Base-by-base conservation (phyloP, 2,329 filamentous ascomycete genomes). In the Lasiodiplodia sp. region DNA sequence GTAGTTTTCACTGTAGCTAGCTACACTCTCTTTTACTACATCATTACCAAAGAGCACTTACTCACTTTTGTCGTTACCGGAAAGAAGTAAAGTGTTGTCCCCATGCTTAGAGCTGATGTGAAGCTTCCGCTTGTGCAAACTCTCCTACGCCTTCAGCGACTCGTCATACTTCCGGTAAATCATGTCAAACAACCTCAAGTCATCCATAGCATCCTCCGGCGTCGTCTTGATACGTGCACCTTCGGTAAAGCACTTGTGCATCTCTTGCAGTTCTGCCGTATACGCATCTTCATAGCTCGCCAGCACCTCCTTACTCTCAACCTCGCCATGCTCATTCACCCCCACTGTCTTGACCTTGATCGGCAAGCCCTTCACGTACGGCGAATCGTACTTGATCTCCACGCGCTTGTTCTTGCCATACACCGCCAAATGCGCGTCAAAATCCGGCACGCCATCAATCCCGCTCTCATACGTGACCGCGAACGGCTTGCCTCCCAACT, bases 381-480 rank as follows among this genome's bases (percentile, higher is more conserved):
- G 88, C 0, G 86, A 85, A 68, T 90, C 86, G 70, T 86, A 88
- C 44, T 84, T 73, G 12, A 90, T 79, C 1, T 78, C 81, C 0
- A 90, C 84, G 0, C 83, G 84, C 77, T 90, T 90, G 7, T 82
- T 78, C 18, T 79, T 74, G 0, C 83, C 83, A 70, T 87, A 90
- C 0, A 90, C 79, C 2, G 83, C 83, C 7, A 88, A 74, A 53
- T 84, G 80, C 0, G 86, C 84, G 66, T 88, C 86, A 62, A 88
- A 87, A 0, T 77, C 72, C 0, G 87, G 85, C 0, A 90, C 82
- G 0, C 75, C 72, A 70, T 86, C 83, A 25, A 88, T 79, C 0
- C 88, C 87, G 0, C 83, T 84, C 70, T 90, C 88, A 71, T 89
- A 90, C 0, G 83, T 81, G 2, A 88, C 81, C 0, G 85, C 79